These are phyloP conservation scores for Sarocladiaceae sp. DNA, from an alignment of 2,329 filamentous ascomycete species.

Conservation along the genomic window DNA sequence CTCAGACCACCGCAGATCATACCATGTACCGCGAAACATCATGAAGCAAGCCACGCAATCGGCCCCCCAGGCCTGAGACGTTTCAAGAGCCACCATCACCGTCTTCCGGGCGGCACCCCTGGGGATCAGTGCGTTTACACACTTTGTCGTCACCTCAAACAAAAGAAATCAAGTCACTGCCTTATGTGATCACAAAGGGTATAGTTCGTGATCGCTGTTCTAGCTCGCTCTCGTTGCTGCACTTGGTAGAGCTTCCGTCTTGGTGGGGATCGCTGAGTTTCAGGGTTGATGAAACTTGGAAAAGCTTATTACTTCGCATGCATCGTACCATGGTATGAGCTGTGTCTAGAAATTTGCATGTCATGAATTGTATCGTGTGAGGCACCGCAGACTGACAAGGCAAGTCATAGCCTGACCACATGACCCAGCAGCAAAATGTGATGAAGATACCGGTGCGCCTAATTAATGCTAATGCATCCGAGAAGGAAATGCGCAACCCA, in stretches of 20 bases:
- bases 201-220: too few relatives aligned
- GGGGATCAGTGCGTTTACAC: background rate
- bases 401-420: too few relatives aligned
- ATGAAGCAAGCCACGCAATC: conserved; percentile 2
- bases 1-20: background rate
- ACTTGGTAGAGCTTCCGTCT: background rate
- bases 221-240: background rate
- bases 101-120: conserved; percentile 1
- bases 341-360: too few relatives aligned
- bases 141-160: too few relatives aligned
- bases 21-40: background rate
- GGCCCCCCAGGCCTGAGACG: conserved; percentile 2
- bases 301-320: background rate
- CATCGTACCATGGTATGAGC: background rate
- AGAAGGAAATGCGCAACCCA: too few relatives aligned
- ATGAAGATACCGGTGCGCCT: too few relatives aligned
- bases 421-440: too few relatives aligned
- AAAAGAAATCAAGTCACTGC: too few relatives aligned
- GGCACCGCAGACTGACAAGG: too few relatives aligned
- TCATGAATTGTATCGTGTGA: too few relatives aligned
- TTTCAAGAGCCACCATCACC: conserved; percentile 6
- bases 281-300: background rate
- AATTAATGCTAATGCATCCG: too few relatives aligned
- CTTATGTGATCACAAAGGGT: too few relatives aligned
- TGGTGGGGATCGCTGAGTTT: background rate